Evolutionary conservation across 768 basidiomycete genomes (phyloP), one percentile per base, ranked within the genome.

Genomic region (Macrolepiota albuminosa): DNA sequence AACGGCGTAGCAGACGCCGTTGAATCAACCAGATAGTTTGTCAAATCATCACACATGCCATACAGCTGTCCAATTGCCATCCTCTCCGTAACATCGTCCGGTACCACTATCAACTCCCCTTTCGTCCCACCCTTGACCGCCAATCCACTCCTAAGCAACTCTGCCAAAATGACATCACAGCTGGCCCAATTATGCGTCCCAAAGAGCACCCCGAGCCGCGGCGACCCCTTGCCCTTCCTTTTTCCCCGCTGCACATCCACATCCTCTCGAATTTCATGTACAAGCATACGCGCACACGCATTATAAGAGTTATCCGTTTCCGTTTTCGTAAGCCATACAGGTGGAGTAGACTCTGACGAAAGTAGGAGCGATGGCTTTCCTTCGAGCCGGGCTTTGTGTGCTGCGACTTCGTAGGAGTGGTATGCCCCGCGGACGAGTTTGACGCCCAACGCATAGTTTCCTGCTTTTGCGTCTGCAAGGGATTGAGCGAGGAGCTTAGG

Each of bases 391-490:
- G 60, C 60, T 16, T 52, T 26, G 54, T 85, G 79, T 2, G 84
- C 84, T 5, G 79, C 74, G 31, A 82, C 62, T 68, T 97, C 95
- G 59, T 89, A 83, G 0, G 84, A 79, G 67, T 95, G 92, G 71
- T 98, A 98, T 2, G 95, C 95, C 0, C 95, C 95, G 26, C 95
- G 85, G 34, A 97, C 95, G 51, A 98, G 87, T 72, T 97, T 98
- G 57, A 93, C 85, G 10, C 95, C 95, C 0, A 96, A 80, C 0
- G 89, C 78, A 68, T 91, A 96, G 40, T 82, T 78, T 62, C 86
- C 77, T 54, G 69, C 70, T 61, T 81, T 77, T 4, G 95, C 89
- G 54, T 91, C 87, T 14, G 72, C 73, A 48, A 95, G 74, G 40
- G 85, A 81, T 21, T 84, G 83, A 0, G 73, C 73, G 4, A 97